Evolutionary conservation across 495 filamentous ascomycete species (phyloP).

Genomic region (Apiosordaria backusii): DNA sequence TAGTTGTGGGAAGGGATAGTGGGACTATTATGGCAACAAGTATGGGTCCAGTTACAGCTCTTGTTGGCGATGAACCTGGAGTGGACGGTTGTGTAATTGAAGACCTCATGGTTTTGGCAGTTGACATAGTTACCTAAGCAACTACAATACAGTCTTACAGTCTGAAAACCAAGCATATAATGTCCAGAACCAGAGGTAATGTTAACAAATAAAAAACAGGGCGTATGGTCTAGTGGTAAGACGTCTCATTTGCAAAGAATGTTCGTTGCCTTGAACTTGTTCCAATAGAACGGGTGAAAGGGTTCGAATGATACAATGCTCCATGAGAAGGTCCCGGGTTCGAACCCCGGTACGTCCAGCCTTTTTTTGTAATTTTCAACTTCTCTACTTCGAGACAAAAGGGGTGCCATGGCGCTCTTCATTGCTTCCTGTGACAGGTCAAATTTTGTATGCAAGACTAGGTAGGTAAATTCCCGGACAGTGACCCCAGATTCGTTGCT

Average conservation of each 20-base stretch:
- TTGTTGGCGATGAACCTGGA: too few relatives aligned
- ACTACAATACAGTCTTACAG: background rate
- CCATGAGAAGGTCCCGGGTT: background rate
- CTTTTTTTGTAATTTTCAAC: background rate
- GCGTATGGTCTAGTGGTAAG: background rate
- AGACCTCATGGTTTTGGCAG: too few relatives aligned
- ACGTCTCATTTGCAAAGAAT: background rate
- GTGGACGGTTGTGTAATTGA: too few relatives aligned
- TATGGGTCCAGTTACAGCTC: background rate
- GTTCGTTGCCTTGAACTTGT: background rate
- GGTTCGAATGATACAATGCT: background rate
- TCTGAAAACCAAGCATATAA: background rate
- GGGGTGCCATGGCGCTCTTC: too few relatives aligned
- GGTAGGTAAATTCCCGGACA: too few relatives aligned
- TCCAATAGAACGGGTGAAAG: background rate
- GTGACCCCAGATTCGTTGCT: too few relatives aligned
- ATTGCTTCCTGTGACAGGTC: too few relatives aligned
- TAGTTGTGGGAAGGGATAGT: background rate
- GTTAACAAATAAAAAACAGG: background rate
- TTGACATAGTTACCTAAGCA: background rate
- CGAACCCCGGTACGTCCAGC: background rate
- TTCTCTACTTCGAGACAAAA: too few relatives aligned
- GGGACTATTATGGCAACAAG: background rate
- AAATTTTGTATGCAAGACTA: too few relatives aligned
- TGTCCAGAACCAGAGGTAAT: background rate